Evolutionary conservation across 2,329 filamentous ascomycete genomes (phyloP), one percentile per base, ranked within the genome.

Genomic region (Neopestalotiopsis clavispora): DNA sequence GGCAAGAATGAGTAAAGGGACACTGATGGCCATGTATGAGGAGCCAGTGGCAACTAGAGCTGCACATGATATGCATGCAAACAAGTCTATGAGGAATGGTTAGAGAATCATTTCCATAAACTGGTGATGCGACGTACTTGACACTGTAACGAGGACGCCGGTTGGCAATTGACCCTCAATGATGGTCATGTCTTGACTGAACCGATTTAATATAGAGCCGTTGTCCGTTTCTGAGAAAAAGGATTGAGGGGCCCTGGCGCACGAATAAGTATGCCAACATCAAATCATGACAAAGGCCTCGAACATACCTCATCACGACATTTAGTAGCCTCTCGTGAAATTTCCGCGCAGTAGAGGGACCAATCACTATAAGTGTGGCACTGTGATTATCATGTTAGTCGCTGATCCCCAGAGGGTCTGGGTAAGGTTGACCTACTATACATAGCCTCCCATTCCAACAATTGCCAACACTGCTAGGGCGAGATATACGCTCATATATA

Each of bases 161-260:
- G 32, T 60, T 0, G 57, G 28, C 1, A 60, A n/a, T 34, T 60
- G 75, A 64, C 75, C 78, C 61, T 83, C 81, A 13, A 82, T 77
- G 2, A 83, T 75, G 45, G 77, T 76, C 0, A 83, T 71, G 66
- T 83, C 81, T 60, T 82, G 80, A 42, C 78, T 80, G 68, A 82
- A 82, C n/a, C 80, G 70, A 64, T 82, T 82, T 40, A 79, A 75
- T 5, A 78, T 80, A 2, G 76, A 63, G 1, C 81, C 80, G 3
- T 74, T 69, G 64, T 83, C 80, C 2, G 75, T 79, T 1, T 72
- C 60, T 1, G 76, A 74, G 58, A 80, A 79, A 71, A 81, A 82
- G 12, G 75, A 77, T 70, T 60, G 57, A 30, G 57, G 57, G 17
- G 57, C 57, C 23, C 57, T 60, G 13, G 45, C 45, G 14, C 45